Conservation (phyloP, 164 flowering plant genomes). For the Berberis thunbergii region DNA sequence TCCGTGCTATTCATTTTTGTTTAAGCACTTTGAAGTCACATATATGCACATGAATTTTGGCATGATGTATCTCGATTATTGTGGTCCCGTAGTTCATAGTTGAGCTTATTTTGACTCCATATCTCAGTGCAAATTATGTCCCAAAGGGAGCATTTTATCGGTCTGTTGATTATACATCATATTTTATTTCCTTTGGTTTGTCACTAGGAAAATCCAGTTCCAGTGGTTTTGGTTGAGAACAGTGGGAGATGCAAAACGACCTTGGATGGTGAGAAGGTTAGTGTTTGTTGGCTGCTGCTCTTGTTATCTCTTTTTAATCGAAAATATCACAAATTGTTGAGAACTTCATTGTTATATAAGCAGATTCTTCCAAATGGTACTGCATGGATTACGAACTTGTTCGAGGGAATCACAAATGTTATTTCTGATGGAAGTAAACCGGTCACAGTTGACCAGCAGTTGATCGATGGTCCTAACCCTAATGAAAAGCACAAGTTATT, state of each 20-base stretch:
- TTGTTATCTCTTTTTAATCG: too few relatives aligned
- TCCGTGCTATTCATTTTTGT: too few relatives aligned
- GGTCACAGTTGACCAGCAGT: slow-evolving; percentile 59
- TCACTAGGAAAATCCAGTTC: slow-evolving; percentile 36
- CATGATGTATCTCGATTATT: too few relatives aligned
- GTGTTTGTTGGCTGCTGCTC: slow-evolving; percentile 5
- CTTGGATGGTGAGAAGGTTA: slow-evolving; percentile 71
- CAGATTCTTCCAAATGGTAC: slow-evolving; percentile 87
- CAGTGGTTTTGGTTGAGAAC: slow-evolving; percentile 89
- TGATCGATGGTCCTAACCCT: slow-evolving; percentile 88
- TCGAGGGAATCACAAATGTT: slow-evolving; percentile 49
- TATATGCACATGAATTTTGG: too few relatives aligned
- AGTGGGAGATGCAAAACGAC: slow-evolving; percentile 91
- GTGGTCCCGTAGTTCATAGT: too few relatives aligned
- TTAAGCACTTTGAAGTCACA: too few relatives aligned
- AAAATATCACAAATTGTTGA: too few relatives aligned
- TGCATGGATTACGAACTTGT: slow-evolving; percentile 78
- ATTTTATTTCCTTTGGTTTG: background rate
- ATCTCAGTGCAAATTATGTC: too few relatives aligned
- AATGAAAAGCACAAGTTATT: slow-evolving; percentile 57
- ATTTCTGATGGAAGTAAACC: slow-evolving; percentile 57
- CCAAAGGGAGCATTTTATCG: too few relatives aligned
- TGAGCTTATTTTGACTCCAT: too few relatives aligned
- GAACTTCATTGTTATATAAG: too few relatives aligned
- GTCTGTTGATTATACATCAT: background rate